phyloP scores from a whole-genome alignment of 2,329 filamentous ascomycete species.

The Exutisphaerella laricina region DNA sequence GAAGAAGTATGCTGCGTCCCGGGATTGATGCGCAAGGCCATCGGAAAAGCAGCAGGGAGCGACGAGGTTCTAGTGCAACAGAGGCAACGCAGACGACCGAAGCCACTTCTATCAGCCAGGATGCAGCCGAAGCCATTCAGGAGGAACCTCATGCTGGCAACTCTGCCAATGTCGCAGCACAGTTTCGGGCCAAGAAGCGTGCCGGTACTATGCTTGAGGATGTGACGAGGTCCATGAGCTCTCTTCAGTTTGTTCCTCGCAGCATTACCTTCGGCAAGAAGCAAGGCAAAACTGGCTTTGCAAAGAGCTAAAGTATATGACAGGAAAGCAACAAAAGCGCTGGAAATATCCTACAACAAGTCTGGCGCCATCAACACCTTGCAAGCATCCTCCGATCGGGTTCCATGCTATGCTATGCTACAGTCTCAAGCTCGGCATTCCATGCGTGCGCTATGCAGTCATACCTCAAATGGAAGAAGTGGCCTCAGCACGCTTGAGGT shows the following conservation, averaged over 20 bases:
- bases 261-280: slow-evolving; percentile 23
- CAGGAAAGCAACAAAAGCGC: too few relatives aligned
- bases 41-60: slow-evolving; percentile 29
- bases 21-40: slow-evolving; percentile 33
- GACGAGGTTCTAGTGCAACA: slow-evolving; percentile 16
- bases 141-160: background rate
- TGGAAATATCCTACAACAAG: too few relatives aligned
- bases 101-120: slow-evolving; percentile 18
- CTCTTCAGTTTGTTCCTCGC: slow-evolving; percentile 22
- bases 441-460: background rate
- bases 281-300: slow-evolving; percentile 23
- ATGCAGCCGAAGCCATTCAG: slow-evolving; percentile 9
- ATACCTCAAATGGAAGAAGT: background rate
- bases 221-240: slow-evolving; percentile 21
- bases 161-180: background rate
- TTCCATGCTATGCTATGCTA: too few relatives aligned
- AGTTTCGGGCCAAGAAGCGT: background rate
- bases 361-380: background rate
- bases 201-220: slow-evolving; percentile 12
- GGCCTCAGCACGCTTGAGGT: slow-evolving; percentile 6
- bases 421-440: too few relatives aligned
- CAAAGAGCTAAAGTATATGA: slow-evolving; percentile 20
- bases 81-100: slow-evolving; percentile 21
- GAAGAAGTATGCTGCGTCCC: slow-evolving; percentile 70
- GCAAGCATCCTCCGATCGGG: too few relatives aligned